Percentiles rank a stretch among this genome's conserved stretches.
Evolutionary conservation across 2,329 filamentous ascomycete species (phyloP).

Genomic region (Fusarium neocosmosporiellum): DNA sequence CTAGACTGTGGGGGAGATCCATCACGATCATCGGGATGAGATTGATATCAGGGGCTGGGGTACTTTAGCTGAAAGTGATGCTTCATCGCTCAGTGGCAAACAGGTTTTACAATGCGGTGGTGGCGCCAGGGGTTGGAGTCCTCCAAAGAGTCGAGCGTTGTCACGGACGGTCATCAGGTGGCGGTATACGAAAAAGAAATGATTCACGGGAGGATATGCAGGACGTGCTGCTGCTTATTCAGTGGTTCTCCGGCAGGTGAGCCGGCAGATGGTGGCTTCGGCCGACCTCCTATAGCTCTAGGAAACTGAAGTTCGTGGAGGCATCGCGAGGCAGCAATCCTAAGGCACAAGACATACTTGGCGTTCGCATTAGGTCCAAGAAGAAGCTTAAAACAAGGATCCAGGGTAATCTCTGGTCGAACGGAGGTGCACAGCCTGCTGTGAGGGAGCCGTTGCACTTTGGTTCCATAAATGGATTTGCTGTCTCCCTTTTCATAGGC

Average conservation of each 20-base stretch:
- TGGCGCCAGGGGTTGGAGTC: background rate
- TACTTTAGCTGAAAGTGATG: background rate
- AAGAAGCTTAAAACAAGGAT: background rate
- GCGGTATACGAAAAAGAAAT: background rate
- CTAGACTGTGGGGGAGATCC: background rate
- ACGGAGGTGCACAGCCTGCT: background rate
- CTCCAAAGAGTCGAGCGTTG: background rate
- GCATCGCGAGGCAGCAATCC: background rate
- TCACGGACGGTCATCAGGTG: background rate
- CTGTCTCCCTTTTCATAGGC: background rate
- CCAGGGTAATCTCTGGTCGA: background rate
- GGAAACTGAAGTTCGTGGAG: background rate
- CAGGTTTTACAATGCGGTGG: background rate
- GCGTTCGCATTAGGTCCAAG: background rate
- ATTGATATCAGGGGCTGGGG: background rate
- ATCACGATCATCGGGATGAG: background rate
- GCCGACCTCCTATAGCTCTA: too few species aligned
- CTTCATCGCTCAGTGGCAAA: background rate
- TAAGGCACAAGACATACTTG: background rate
- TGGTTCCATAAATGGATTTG: background rate
- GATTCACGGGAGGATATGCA: background rate
- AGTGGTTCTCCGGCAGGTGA: background rate
- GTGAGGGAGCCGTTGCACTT: background rate
- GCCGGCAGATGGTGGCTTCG: background rate
- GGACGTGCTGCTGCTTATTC: background rate